phyloP scores from a whole-genome alignment of 78 protist genomes.

The Tieghemostelium lacteum region DNA sequence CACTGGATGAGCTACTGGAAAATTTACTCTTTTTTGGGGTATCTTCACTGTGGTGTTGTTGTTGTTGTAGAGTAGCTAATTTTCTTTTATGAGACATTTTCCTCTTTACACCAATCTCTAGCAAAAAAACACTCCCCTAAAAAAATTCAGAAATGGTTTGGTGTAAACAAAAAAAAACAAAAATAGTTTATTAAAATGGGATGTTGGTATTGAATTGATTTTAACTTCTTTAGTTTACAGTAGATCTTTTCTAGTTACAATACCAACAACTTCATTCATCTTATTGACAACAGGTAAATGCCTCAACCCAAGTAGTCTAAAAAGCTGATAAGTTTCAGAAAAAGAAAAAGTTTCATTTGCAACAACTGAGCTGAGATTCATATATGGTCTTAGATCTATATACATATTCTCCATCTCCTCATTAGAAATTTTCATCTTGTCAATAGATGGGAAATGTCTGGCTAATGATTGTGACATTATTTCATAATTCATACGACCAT shows the following conservation, averaged over 20 bases:
- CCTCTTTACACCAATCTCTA: too few relatives aligned
- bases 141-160: too few relatives aligned
- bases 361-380: slow-evolving; percentile 59
- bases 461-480: slow-evolving; percentile 58
- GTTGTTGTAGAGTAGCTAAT: too few relatives aligned
- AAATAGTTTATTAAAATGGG: too few relatives aligned
- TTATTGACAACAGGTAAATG: slow-evolving; percentile 88
- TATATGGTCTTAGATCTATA: slow-evolving; percentile 78
- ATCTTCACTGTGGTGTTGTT: too few relatives aligned
- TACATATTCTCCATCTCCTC: slow-evolving; percentile 53
- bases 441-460: slow-evolving; percentile 79
- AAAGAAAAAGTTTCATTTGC: slow-evolving; percentile 75
- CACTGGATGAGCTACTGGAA: too few relatives aligned
- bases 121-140: too few relatives aligned
- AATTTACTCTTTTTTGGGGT: too few relatives aligned
- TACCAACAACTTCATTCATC: slow-evolving; percentile 83
- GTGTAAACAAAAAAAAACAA: too few relatives aligned
- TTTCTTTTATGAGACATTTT: too few relatives aligned
- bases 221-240: not conserved
- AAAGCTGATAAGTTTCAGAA: slow-evolving; percentile 72
- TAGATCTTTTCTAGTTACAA: slow-evolving; percentile 90
- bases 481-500: slow-evolving; percentile 54
- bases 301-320: slow-evolving; percentile 91
- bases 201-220: too few relatives aligned
- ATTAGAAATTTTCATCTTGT: slow-evolving; percentile 41